These are phyloP conservation scores for Pseudogymnoascus sp. DNA, from an alignment of 2,329 filamentous ascomycete genomes.

Conservation along the genomic window DNA sequence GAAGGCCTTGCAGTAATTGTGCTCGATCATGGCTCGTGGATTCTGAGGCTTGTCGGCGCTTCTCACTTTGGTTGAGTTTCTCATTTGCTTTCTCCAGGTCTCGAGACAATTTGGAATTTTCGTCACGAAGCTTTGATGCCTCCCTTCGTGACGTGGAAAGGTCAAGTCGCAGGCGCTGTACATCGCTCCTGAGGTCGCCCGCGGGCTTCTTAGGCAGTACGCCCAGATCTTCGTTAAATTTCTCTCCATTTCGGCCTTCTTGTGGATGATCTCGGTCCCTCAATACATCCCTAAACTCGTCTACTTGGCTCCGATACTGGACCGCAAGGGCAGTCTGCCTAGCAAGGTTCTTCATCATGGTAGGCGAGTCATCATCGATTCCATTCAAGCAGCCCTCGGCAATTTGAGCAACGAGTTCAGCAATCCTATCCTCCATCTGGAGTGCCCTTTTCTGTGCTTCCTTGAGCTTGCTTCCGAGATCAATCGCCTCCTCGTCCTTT, in stretches of 20 bases:
- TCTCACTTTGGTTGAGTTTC: constrained; percentile 26
- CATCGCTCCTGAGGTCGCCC: constrained; percentile 41
- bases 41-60: constrained; percentile 35
- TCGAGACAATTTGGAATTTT: constrained; percentile 24
- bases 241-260: constrained; percentile 20
- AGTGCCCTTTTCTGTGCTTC: constrained; percentile 59
- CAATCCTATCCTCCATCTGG: constrained; percentile 53
- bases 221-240: constrained; percentile 22
- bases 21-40: constrained; percentile 38
- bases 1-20: constrained; percentile 40
- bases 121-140: constrained; percentile 21
- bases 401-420: constrained; percentile 52
- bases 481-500: constrained; percentile 63
- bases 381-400: constrained; percentile 30
- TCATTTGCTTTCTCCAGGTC: constrained; percentile 26
- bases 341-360: constrained; percentile 44
- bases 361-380: constrained; percentile 36
- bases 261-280: constrained; percentile 30
- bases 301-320: constrained; percentile 50
- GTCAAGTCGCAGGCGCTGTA: constrained; percentile 42
- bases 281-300: constrained; percentile 48
- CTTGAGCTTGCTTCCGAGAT: constrained; percentile 55
- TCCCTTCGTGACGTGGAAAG: constrained; percentile 37
- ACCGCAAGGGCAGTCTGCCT: constrained; percentile 49
- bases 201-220: constrained; percentile 44